phyloP scores from a whole-genome alignment of 768 basidiomycete species.

The Mycena belliarum region DNA sequence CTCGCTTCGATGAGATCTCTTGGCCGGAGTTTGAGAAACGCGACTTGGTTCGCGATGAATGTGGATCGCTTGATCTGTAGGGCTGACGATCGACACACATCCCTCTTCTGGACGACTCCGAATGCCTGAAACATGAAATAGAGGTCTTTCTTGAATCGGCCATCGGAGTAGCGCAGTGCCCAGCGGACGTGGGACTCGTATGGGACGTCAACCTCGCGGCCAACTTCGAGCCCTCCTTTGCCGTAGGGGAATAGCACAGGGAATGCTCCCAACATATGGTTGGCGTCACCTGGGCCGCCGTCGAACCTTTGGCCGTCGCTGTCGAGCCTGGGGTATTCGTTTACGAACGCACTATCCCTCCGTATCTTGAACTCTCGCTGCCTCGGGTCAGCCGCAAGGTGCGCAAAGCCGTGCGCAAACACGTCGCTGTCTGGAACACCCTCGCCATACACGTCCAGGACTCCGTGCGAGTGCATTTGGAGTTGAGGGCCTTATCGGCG shows the following conservation, averaged over 20 bases:
- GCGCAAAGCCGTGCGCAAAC: constrained; percentile 1
- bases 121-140: constrained; percentile 33
- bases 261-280: too few species aligned
- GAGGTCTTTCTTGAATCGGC: constrained; percentile 28
- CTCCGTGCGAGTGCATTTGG: neutral
- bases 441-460: neutral
- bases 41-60: constrained; percentile 25
- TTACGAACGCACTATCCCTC: constrained; percentile 26
- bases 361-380: neutral
- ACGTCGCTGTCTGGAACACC: neutral
- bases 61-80: constrained; percentile 33
- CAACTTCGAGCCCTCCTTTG: too few species aligned
- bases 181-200: too few species aligned
- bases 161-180: constrained; percentile 30
- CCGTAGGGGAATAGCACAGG: too few species aligned
- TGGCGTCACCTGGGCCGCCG: constrained; percentile 26
- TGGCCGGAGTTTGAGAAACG: constrained; percentile 28
- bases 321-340: constrained; percentile 28
- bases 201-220: constrained; percentile 17
- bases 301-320: constrained; percentile 8
- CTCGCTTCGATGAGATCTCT: constrained; percentile 33
- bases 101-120: constrained; percentile 31
- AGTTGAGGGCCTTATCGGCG: neutral
- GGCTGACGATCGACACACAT: constrained; percentile 24
- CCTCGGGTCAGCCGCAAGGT: neutral